Base-by-base conservation (phyloP, 495 filamentous ascomycete genomes). In the Penicilliopsis zonata region DNA sequence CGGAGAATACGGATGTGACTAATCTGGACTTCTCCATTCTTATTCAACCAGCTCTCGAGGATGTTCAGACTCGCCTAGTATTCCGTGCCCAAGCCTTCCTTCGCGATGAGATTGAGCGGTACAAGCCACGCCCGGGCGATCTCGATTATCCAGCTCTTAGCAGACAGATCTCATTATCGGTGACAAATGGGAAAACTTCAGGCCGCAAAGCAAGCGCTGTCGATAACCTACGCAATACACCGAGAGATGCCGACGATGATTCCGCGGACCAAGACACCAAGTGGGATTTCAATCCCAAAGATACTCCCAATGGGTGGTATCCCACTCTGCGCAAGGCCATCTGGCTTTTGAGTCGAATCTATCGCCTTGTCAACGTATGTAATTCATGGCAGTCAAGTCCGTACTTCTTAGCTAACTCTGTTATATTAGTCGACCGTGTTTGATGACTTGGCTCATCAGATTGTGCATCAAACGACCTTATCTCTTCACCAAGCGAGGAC, bases 321-420 rank as follows among this genome's bases (percentile, higher is more conserved):
- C 81, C 82, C 0, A 81, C 82, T 0, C 58, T 86, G 13, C 72
- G 76, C 40, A 80, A 77, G 43, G 82, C 84, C 0, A 77, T 90
- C 13, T 84, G 84, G 70, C 72, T 93, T 1, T 67, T 93, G 7
- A 80, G 76, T 44, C 67, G 82, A 47, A 88, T 90, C 43, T 87
- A 93, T 51, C 80, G 83, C 47, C 64, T 82, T 49, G 74, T 88
- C 17, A 78, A 86, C 55, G 82, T 81, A 59, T 52, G 72, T 70
- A 35, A 27, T 12, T 6, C 21, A 6, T 21, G 16, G 37, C 35
- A 17, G 32, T 21, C 9, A 25, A 45, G 14, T 16, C 35, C 19
- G 40, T 63, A 15, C 5, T 5, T 21, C n/a, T 10, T 37, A 23
- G 26, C 18, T 35, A 35, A 46, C 13, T 18, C 13, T 24, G 18